Conservation (phyloP, 208 protist genomes). For the Strigomonas culicis region DNA sequence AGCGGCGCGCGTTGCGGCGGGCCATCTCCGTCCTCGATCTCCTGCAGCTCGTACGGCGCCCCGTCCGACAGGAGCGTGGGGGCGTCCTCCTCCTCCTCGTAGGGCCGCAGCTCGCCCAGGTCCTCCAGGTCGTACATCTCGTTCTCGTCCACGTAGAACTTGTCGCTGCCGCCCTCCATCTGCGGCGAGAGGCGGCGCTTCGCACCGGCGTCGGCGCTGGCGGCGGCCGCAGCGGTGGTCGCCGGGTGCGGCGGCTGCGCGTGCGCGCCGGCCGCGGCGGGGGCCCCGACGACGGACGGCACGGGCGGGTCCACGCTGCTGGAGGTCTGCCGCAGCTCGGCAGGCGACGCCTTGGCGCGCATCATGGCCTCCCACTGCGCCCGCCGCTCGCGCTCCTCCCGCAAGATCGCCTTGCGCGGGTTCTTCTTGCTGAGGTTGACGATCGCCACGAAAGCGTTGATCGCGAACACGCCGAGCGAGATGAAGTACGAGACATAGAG, state of each 20-base stretch:
- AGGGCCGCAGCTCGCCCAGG: background rate
- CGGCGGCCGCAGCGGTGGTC: background rate
- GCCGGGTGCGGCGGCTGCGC: background rate
- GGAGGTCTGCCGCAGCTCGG: background rate
- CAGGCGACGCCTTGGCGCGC: background rate
- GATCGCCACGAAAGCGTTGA: conserved; percentile 49
- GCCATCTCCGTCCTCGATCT: conserved; percentile 25
- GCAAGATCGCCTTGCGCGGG: conserved; percentile 47
- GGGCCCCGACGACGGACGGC: background rate
- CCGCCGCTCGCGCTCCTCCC: conserved; percentile 27
- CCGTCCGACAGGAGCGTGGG: background rate
- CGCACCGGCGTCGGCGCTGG: background rate
- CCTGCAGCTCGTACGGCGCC: conserved; percentile 22
- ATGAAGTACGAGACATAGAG: conserved; percentile 61
- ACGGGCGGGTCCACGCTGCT: background rate
- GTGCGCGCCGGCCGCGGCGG: background rate
- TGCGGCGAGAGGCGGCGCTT: background rate
- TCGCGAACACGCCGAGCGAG: conserved; percentile 31
- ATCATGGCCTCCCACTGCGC: conserved; percentile 19
- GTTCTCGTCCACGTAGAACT: background rate
- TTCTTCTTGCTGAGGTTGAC: conserved; percentile 52
- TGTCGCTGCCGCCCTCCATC: background rate
- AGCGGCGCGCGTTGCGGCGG: background rate
- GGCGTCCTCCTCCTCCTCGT: background rate
- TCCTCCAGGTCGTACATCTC: background rate